phyloP scores from a whole-genome alignment of 768 basidiomycete genomes.

The Trametes gibbosa region DNA sequence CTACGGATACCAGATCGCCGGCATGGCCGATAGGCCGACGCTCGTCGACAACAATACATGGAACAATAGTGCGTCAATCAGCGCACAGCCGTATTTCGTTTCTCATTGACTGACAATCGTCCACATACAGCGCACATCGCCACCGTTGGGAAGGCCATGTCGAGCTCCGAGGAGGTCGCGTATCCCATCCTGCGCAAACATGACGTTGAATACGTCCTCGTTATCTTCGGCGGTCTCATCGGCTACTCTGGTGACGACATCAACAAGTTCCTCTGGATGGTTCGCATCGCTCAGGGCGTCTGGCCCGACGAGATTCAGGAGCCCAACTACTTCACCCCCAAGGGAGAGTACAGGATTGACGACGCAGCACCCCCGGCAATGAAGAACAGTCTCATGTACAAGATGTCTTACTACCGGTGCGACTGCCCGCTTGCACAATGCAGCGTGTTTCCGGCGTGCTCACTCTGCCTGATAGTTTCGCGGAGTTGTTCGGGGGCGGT shows the following conservation, averaged over 20 bases:
- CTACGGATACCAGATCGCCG: constrained; percentile 99
- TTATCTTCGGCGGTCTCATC: constrained; percentile 95
- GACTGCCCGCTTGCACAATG: constrained; percentile 21
- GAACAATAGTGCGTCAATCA: constrained; percentile 84
- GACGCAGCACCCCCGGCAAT: constrained; percentile 80
- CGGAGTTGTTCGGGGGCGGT: constrained; percentile 79
- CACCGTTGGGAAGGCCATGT: constrained; percentile 99
- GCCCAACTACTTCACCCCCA: constrained; percentile 85
- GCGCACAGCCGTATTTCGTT: too few relatives aligned
- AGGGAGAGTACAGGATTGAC: constrained; percentile 93
- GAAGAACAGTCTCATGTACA: constrained; percentile 98
- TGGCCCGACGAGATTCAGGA: constrained; percentile 99
- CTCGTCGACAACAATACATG: constrained; percentile 99
- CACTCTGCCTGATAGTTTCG: constrained; percentile 53
- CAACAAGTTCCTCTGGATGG: constrained; percentile 99
- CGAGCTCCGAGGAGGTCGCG: constrained; percentile 87
- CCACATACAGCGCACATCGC: constrained; percentile 80
- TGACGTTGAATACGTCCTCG: constrained; percentile 94
- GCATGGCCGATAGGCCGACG: constrained; percentile 96
- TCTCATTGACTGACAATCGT: too few relatives aligned
- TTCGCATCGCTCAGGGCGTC: constrained; percentile 89
- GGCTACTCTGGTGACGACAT: constrained; percentile 99
- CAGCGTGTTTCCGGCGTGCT: background rate
- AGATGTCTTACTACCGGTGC: constrained; percentile 95
- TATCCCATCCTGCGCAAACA: constrained; percentile 97